A percentile compares a stretch with the other conserved stretches of the same genome.
Conservation (phyloP, 306 rosid genomes). For the Crotalaria pallida region DNA sequence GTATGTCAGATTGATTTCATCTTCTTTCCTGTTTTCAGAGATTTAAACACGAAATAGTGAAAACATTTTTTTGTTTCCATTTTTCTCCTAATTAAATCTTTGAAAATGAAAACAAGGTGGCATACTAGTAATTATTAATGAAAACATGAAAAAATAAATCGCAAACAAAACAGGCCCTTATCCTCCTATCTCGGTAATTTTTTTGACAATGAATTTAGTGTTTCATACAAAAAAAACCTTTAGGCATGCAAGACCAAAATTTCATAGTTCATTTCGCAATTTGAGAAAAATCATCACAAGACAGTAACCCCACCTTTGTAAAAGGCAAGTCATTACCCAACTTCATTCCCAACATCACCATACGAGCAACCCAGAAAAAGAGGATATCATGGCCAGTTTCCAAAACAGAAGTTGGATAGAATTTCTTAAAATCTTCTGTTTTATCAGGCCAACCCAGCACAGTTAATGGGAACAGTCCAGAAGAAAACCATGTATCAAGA, state of each 20-base stretch:
- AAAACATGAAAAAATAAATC: too few relatives aligned
- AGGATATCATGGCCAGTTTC: slow-evolving; percentile 98
- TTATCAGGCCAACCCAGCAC: slow-evolving; percentile 97
- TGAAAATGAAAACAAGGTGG: too few relatives aligned
- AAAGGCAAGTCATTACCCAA: slow-evolving; percentile 90
- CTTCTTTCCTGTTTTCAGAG: too few relatives aligned
- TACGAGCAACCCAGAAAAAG: slow-evolving; percentile 98
- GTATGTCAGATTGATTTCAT: too few relatives aligned
- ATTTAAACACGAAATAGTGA: too few relatives aligned
- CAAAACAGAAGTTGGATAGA: slow-evolving; percentile 91
- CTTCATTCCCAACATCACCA: slow-evolving; percentile 88
- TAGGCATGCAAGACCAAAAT: background rate
- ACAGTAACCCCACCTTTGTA: slow-evolving; percentile 46
- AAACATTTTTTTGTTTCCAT: too few relatives aligned
- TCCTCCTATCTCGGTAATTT: background rate
- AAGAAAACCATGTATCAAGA: slow-evolving; percentile 97
- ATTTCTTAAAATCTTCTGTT: slow-evolving; percentile 73
- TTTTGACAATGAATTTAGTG: background rate
- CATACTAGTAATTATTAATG: too few relatives aligned
- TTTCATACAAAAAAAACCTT: background rate
- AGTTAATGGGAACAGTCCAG: slow-evolving; percentile 87
- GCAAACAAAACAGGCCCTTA: background rate
- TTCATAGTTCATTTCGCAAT: background rate
- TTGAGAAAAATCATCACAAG: background rate
- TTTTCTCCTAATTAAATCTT: too few relatives aligned